Conservation (phyloP, 805 yeast genomes). For the Starmerella vitae region DNA sequence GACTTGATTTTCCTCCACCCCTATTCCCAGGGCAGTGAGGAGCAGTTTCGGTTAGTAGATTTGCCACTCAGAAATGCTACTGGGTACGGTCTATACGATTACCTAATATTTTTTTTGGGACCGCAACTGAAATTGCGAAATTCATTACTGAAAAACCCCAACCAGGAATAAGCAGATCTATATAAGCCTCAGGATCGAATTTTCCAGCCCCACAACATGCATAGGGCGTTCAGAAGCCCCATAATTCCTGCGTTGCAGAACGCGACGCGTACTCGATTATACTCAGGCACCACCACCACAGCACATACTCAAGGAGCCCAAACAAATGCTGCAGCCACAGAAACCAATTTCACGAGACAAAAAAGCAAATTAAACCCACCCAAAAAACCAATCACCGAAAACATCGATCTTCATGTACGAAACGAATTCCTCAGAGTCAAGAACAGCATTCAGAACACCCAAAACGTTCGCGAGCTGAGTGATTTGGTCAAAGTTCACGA, state of each 20-base stretch:
- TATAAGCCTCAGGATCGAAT: no score
- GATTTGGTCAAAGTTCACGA: conserved; percentile 17
- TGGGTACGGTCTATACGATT: background rate
- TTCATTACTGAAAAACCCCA: no score
- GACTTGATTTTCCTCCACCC: no score
- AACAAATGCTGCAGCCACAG: background rate
- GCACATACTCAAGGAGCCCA: background rate
- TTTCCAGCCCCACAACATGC: no score
- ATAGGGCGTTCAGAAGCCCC: conserved; percentile 17
- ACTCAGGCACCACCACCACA: conserved; percentile 1
- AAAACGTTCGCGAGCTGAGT: conserved; percentile 14
- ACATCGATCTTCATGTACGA: conserved; percentile 4
- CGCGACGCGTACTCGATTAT: conserved; percentile 14
- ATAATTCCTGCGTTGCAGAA: conserved; percentile 14
- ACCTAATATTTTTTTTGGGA: background rate
- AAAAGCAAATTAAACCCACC: background rate
- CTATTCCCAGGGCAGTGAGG: no score
- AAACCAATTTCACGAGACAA: background rate
- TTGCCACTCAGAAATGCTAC: no score
- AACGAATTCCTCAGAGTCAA: conserved; percentile 4
- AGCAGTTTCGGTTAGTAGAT: no score
- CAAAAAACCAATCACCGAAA: background rate
- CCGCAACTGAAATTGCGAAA: no score
- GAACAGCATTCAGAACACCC: conserved; percentile 2
- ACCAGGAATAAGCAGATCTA: no score